Conservation (phyloP, 208 protist species). For the Tetramitus jugosus region DNA sequence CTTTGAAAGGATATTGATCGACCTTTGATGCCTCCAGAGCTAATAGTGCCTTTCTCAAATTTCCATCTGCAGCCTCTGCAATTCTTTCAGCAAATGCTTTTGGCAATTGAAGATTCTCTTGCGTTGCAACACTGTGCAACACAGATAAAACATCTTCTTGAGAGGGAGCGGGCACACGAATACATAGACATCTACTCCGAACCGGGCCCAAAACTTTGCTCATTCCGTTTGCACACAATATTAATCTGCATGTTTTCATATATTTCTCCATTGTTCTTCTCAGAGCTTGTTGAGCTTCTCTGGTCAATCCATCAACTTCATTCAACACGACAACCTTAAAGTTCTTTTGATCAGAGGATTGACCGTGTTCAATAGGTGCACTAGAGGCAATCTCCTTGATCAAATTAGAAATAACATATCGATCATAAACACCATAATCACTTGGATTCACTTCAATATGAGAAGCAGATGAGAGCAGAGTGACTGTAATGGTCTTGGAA, state of each 20-base stretch:
- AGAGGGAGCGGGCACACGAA: slow-evolving; percentile 88
- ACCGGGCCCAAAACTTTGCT: slow-evolving; percentile 92
- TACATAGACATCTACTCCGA: slow-evolving; percentile 87
- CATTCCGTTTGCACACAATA: slow-evolving; percentile 86
- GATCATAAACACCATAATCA: slow-evolving; percentile 90
- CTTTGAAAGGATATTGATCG: slow-evolving; percentile 64
- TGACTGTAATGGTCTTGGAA: slow-evolving; percentile 80
- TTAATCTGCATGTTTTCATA: slow-evolving; percentile 87
- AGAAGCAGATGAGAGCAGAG: slow-evolving; percentile 82
- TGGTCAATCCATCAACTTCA: slow-evolving; percentile 81
- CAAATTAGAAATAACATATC: slow-evolving; percentile 92
- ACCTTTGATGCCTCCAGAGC: slow-evolving; percentile 87
- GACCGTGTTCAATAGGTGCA: slow-evolving; percentile 65
- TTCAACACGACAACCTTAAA: slow-evolving; percentile 24
- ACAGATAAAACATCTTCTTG: slow-evolving; percentile 64
- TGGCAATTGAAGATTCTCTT: slow-evolving; percentile 50
- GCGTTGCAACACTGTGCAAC: slow-evolving; percentile 35
- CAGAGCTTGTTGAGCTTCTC: slow-evolving; percentile 95
- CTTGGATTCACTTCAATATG: slow-evolving; percentile 99
- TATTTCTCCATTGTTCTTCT: slow-evolving; percentile 99
- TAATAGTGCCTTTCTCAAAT: slow-evolving; percentile 90
- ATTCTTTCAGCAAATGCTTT: slow-evolving; percentile 57
- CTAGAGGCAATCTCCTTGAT: slow-evolving; percentile 97
- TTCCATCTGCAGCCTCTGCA: slow-evolving; percentile 64
- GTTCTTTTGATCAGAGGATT: slow-evolving; percentile 33